A percentile compares a stretch with the other conserved stretches of the same genome.
These are phyloP conservation scores for Leptographium wingfieldii DNA, from an alignment of 2,329 filamentous ascomycete genomes.

Conservation along the genomic window DNA sequence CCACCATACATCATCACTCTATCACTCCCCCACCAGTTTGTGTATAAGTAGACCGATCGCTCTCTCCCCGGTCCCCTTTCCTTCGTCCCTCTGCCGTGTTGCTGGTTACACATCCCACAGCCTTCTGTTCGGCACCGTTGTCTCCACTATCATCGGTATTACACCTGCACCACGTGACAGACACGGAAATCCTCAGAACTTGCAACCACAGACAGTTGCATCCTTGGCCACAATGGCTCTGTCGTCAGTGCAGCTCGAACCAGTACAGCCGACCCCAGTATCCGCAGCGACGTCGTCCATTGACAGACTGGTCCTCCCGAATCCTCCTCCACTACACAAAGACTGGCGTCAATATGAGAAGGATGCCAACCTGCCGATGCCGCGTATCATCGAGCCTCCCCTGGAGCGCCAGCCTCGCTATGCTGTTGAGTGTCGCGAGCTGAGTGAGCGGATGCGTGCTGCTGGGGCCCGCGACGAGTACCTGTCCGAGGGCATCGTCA, in stretches of 20 bases:
- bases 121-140: neutral
- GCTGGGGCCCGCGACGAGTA: slow-evolving; percentile 23
- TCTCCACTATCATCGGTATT: neutral
- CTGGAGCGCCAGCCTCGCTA: slow-evolving; percentile 27
- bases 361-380: slow-evolving; percentile 15
- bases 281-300: neutral
- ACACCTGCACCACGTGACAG: neutral
- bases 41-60: neutral
- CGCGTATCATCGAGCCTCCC: slow-evolving; percentile 15
- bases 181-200: neutral
- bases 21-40: neutral
- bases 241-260: neutral
- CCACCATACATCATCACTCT: neutral
- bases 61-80: neutral
- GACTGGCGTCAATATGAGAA: slow-evolving; percentile 28
- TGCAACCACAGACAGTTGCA: neutral
- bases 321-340: slow-evolving; percentile 25
- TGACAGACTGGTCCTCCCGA: slow-evolving; percentile 17
- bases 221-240: neutral
- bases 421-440: slow-evolving; percentile 25
- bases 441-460: slow-evolving; percentile 23
- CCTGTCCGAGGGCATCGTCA: slow-evolving; percentile 22
- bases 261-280: neutral
- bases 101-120: too few species aligned
- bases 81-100: neutral